Percentiles rank a stretch among this genome's conserved stretches.
Evolutionary conservation across 2,329 filamentous ascomycete species (phyloP).

Genomic region (Canariomyces notabilis): DNA sequence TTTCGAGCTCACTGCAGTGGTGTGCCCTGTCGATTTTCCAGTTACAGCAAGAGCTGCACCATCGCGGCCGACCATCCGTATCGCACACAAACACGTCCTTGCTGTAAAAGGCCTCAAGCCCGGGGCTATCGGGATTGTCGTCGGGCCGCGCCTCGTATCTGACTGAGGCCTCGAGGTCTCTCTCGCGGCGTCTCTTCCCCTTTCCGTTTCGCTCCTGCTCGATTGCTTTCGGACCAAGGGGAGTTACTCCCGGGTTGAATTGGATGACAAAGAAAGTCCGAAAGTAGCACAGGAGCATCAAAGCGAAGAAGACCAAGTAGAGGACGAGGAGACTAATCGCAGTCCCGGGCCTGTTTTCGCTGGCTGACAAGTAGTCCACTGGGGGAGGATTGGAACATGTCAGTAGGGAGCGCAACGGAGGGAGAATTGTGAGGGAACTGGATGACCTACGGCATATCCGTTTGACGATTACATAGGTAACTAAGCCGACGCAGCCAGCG

Average conservation of each 20-base stretch:
- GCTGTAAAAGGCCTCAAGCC: constrained; percentile 71
- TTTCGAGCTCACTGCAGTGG: constrained; percentile 75
- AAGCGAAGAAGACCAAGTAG: constrained; percentile 66
- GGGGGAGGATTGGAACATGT: constrained; percentile 14
- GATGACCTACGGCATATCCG: constrained; percentile 59
- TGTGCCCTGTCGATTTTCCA: constrained; percentile 88
- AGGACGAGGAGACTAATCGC: constrained; percentile 67
- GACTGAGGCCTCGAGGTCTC: constrained; percentile 23
- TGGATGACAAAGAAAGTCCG: constrained; percentile 66
- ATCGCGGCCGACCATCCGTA: constrained; percentile 74
- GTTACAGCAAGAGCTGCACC: constrained; percentile 77
- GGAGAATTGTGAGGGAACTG: constrained; percentile 3
- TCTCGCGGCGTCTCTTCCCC: constrained; percentile 10
- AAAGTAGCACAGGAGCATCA: constrained; percentile 63
- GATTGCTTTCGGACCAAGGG: constrained; percentile 47
- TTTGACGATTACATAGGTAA: constrained; percentile 65
- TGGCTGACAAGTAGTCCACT: constrained; percentile 67
- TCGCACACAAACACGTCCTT: constrained; percentile 83
- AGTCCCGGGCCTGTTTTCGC: constrained; percentile 44
- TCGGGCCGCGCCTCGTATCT: constrained; percentile 33
- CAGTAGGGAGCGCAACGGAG: not conserved
- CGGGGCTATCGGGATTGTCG: constrained; percentile 55
- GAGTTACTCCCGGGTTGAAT: constrained; percentile 67
- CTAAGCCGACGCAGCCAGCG: constrained; percentile 60
- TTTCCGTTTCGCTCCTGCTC: constrained; percentile 12